Evolutionary conservation across 352 stramenopile genomes (phyloP).

Genomic region (Albugo candida): DNA sequence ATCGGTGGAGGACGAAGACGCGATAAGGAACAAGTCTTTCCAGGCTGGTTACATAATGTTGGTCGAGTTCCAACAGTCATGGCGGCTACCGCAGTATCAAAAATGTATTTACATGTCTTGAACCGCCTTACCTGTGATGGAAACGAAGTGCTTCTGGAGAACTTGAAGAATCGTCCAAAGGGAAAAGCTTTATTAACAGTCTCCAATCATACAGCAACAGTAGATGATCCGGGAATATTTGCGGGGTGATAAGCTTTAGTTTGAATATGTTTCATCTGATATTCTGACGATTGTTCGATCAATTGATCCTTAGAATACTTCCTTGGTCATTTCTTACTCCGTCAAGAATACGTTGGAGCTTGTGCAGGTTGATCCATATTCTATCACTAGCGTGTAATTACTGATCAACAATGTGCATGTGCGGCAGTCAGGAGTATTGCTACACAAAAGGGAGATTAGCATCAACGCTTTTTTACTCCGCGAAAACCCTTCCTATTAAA

Average conservation of each 20-base stretch:
- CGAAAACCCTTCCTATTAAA: constrained; percentile 55
- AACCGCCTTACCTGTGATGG: constrained; percentile 30
- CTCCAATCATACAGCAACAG: constrained; percentile 67
- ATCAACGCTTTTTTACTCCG: constrained; percentile 36
- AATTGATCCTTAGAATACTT: constrained; percentile 23
- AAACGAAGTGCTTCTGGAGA: constrained; percentile 19
- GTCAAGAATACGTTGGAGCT: constrained; percentile 36
- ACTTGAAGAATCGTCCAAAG: constrained; percentile 20
- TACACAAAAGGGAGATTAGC: constrained; percentile 38
- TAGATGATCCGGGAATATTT: constrained; percentile 55
- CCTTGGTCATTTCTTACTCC: constrained; percentile 47
- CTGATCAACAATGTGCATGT: not conserved
- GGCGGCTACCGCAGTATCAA: constrained; percentile 21
- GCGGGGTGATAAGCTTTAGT: constrained; percentile 5
- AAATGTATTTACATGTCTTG: constrained; percentile 30
- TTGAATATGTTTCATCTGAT: not conserved
- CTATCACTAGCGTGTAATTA: not conserved
- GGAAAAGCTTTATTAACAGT: constrained; percentile 54
- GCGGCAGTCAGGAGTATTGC: constrained; percentile 63
- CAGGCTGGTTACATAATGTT: constrained; percentile 44
- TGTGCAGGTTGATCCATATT: constrained; percentile 27
- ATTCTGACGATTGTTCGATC: not conserved
- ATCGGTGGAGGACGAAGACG: constrained; percentile 19
- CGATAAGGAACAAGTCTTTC: constrained; percentile 18
- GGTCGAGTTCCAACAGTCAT: constrained; percentile 28